Conservation (phyloP, 768 basidiomycete species). For the Lactarius psammicola region DNA sequence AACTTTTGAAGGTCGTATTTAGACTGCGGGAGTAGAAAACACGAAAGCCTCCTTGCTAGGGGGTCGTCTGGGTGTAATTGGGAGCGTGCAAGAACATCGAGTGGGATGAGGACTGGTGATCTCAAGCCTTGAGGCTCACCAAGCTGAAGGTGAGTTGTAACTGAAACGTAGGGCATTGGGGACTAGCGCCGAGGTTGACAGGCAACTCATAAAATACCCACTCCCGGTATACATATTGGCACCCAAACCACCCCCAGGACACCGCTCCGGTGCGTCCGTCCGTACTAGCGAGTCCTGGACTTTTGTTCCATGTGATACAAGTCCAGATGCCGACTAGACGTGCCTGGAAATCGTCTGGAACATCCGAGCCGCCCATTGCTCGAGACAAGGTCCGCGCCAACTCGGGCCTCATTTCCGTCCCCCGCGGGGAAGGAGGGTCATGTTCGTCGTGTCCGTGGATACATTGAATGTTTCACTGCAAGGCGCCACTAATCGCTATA, state of each 20-base stretch:
- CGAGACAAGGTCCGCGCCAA: too few relatives aligned
- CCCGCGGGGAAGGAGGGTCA: neutral
- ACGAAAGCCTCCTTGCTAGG: neutral
- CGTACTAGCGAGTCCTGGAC: neutral
- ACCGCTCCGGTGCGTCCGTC: neutral
- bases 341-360: neutral
- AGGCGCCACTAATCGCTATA: neutral
- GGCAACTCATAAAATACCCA: neutral
- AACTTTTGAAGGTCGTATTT: neutral
- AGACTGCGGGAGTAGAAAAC: neutral
- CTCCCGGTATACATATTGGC: neutral
- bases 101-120: neutral
- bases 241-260: neutral
- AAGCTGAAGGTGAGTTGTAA: neutral
- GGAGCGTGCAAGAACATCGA: neutral
- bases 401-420: too few relatives aligned
- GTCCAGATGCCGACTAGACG: neutral
- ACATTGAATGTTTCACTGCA: neutral
- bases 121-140: neutral
- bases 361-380: neutral
- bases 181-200: neutral
- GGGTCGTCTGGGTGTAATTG: neutral
- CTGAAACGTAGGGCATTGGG: conserved; percentile 17
- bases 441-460: neutral
- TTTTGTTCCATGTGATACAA: neutral